These are phyloP conservation scores for Hypoxylon lenormandii DNA, from an alignment of 495 filamentous ascomycete species.

Conservation along the genomic window DNA sequence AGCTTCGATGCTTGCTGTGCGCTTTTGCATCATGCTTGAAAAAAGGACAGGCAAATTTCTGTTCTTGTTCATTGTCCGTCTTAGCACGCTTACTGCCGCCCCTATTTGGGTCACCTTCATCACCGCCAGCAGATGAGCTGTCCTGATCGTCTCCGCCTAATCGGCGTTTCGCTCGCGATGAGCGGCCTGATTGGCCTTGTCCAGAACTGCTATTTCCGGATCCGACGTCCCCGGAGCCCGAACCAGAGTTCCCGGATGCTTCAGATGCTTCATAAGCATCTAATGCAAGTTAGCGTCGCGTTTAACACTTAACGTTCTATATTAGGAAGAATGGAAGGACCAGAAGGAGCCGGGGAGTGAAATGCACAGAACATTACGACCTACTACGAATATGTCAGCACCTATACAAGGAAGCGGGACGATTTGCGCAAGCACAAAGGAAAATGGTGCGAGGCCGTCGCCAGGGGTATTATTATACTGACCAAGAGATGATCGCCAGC, in stretches of 20 bases:
- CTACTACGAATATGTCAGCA: slow-evolving; percentile 32
- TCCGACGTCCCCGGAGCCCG: slow-evolving; percentile 7
- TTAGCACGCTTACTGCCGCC: slow-evolving; percentile 48
- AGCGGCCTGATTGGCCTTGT: slow-evolving; percentile 26
- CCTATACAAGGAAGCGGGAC: not conserved
- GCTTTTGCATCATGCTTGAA: slow-evolving; percentile 55
- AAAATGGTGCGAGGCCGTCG: not conserved
- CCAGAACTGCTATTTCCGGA: slow-evolving; percentile 20
- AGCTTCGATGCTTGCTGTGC: slow-evolving; percentile 54
- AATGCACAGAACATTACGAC: slow-evolving; percentile 10
- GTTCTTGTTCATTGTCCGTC: slow-evolving; percentile 37
- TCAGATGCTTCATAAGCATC: slow-evolving; percentile 48
- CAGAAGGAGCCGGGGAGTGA: not conserved
- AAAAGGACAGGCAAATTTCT: slow-evolving; percentile 59
- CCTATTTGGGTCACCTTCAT: slow-evolving; percentile 43
- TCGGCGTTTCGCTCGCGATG: slow-evolving; percentile 45
- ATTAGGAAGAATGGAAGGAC: not conserved
- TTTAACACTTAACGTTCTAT: not conserved
- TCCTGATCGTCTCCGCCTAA: slow-evolving; percentile 43
- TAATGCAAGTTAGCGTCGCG: slow-evolving; percentile 11
- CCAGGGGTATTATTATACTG: slow-evolving; percentile 13
- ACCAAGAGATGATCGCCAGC: slow-evolving; percentile 49
- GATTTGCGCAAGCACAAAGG: not conserved
- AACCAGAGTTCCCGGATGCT: slow-evolving; percentile 33
- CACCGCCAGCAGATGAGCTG: slow-evolving; percentile 42